Evolutionary conservation across 2,329 filamentous ascomycete genomes (phyloP).

Genomic region (Pseudogymnoascus sp.): DNA sequence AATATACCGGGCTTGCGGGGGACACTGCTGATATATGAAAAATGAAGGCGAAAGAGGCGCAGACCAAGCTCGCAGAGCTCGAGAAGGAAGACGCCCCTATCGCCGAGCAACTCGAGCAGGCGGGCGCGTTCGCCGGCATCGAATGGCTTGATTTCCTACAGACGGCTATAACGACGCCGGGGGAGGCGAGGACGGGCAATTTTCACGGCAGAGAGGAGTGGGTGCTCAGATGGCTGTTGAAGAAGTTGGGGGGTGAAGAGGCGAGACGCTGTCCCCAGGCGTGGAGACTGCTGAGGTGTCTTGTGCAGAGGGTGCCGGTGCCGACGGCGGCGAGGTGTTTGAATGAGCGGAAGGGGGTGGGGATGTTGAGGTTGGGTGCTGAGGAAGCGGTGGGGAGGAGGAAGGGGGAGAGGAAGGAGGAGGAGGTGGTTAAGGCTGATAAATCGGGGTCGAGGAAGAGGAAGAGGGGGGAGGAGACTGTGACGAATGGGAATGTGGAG

Average conservation of each 20-base stretch:
- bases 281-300: constrained; percentile 55
- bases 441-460: constrained; percentile 32
- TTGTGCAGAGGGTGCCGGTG: constrained; percentile 59
- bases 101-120: constrained; percentile 29
- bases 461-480: constrained; percentile 24
- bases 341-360: constrained; percentile 60
- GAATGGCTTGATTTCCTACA: constrained; percentile 20
- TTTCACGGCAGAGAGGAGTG: constrained; percentile 50
- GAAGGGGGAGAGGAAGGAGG: constrained; percentile 20
- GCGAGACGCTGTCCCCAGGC: constrained; percentile 27
- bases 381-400: constrained; percentile 41
- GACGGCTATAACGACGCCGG: constrained; percentile 14
- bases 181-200: constrained; percentile 8
- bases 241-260: constrained; percentile 42
- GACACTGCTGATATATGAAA: no score
- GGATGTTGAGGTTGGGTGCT: constrained; percentile 58
- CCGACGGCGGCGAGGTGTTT: constrained; percentile 65
- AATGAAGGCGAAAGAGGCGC: constrained; percentile 17
- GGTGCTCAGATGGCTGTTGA: constrained; percentile 59
- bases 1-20: neutral
- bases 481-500: constrained; percentile 11
- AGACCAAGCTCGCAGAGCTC: constrained; percentile 27
- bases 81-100: constrained; percentile 30
- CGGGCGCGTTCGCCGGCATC: constrained; percentile 27
- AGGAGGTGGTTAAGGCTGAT: constrained; percentile 24